phyloP scores from a whole-genome alignment of 1,284 basidiomycete genomes.

The Fomitiporia mediterranea region DNA sequence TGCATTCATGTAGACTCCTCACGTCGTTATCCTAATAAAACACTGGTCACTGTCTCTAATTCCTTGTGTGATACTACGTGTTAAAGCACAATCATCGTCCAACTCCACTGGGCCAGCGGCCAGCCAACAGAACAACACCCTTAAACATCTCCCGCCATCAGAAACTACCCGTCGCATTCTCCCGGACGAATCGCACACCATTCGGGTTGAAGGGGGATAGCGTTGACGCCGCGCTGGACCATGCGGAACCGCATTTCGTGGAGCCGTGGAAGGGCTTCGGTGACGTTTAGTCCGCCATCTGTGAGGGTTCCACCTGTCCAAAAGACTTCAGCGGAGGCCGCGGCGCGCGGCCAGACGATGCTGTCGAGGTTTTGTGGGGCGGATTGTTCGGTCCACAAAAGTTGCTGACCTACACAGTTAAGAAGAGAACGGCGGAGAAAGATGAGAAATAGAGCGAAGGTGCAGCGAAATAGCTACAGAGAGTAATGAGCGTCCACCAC shows the following conservation, averaged over 20 bases:
- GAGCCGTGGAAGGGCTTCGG: conserved; percentile 66
- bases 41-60: no score
- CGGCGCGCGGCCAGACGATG: conserved; percentile 77
- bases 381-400: conserved; percentile 79
- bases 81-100: no score
- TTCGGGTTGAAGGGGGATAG: conserved; percentile 71
- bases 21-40: no score
- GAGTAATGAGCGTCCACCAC: no score
- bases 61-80: no score
- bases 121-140: no score
- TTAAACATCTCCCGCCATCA: neutral
- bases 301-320: conserved; percentile 61
- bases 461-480: conserved; percentile 37
- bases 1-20: no score
- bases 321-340: conserved; percentile 75
- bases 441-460: conserved; percentile 31
- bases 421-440: conserved; percentile 10
- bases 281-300: conserved; percentile 37
- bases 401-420: conserved; percentile 47
- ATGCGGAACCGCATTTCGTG: conserved; percentile 73
- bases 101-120: no score
- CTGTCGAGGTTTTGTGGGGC: conserved; percentile 66
- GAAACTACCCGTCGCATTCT: conserved; percentile 38
- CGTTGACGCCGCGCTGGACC: conserved; percentile 59
- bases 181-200: conserved; percentile 79